These are phyloP conservation scores for Pestalotiopsis sp. DNA, from an alignment of 2,329 filamentous ascomycete genomes.

Conservation along the genomic window DNA sequence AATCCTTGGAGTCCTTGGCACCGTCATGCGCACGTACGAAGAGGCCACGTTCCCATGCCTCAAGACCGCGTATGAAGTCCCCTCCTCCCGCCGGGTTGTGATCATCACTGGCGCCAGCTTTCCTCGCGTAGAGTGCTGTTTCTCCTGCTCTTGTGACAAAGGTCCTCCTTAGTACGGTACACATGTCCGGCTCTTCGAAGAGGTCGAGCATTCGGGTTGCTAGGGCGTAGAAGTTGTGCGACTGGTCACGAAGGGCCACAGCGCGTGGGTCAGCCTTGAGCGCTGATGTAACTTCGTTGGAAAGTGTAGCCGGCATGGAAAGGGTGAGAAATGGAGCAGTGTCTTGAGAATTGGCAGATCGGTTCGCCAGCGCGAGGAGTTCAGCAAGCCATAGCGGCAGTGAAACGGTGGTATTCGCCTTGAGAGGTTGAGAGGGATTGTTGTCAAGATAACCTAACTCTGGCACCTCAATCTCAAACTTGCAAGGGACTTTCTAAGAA, in stretches of 20 bases:
- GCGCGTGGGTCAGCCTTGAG: constrained; percentile 87
- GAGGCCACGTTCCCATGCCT: constrained; percentile 83
- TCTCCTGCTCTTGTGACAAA: constrained; percentile 82
- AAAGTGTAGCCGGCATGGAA: constrained; percentile 78
- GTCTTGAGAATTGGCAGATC: constrained; percentile 37
- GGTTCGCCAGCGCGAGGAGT: constrained; percentile 77
- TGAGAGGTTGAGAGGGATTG: constrained; percentile 71
- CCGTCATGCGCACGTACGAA: constrained; percentile 78
- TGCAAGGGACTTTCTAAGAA: constrained; percentile 87
- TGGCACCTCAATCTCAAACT: constrained; percentile 87
- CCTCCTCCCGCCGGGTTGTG: constrained; percentile 61
- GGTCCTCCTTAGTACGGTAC: constrained; percentile 73
- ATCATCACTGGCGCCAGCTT: constrained; percentile 69
- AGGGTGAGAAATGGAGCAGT: constrained; percentile 71
- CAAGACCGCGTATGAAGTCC: constrained; percentile 85
- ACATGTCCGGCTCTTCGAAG: constrained; percentile 80
- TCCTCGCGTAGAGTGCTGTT: constrained; percentile 86
- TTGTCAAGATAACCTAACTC: constrained; percentile 89
- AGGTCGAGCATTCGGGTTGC: constrained; percentile 85
- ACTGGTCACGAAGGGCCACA: constrained; percentile 81
- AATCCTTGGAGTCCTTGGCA: constrained; percentile 69
- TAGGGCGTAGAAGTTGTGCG: constrained; percentile 85
- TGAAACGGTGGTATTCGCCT: constrained; percentile 76
- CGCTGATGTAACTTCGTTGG: constrained; percentile 81
- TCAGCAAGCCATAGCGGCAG: constrained; percentile 94